Base-by-base conservation (phyloP, 306 rosid genomes). In the Vicia villosa region DNA sequence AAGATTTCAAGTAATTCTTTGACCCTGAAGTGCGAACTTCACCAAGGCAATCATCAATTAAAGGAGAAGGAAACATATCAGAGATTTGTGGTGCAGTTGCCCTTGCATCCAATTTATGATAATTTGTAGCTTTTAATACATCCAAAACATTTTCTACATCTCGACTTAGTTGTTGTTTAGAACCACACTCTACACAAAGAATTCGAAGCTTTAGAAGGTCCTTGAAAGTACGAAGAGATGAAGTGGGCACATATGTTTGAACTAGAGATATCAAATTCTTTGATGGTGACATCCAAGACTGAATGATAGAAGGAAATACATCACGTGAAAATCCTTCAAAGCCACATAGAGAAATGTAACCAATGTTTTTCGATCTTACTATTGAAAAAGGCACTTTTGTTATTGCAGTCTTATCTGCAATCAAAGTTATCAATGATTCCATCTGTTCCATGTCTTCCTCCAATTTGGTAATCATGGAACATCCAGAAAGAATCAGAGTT, bases 301-400 rank as follows among this genome's bases (percentile, higher is more conserved):
- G 13, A 62, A 62, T 40, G 17, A 62, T 17, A 62, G 17, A 20
- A 40, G 68, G 68, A 40, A 62, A 62, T 20, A 40, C 68, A 40
- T 62, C 19, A 19, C 68, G 51, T 2, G 68, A 62, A 40, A 20
- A 40, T 20, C 68, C 68, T 62, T 62, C 12, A 20, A 62, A 62
- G 19, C 51, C 68, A 10, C 51, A 20, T 20, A 62, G 20, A 61
- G 47, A 61, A 36, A 61, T 37, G 38, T 17, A 61, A 17, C 47
- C 66, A 61, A 61, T 61, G 16, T 16, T 62, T 62, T 40, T 62
- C 1, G 32, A 62, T 10, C 68, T 62, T 38, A 62, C 50, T 62
- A 62, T 38, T 38, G 68, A 62, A 62, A 62, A 62, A 5, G 68
- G 68, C 12, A 62, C 68, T 62, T 62, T 62, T 40, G 68, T 38